A percentile compares a stretch with the other conserved stretches of the same genome.
These are phyloP conservation scores for Fusarium nygamai DNA, from an alignment of 2,329 filamentous ascomycete species.

Conservation along the genomic window DNA sequence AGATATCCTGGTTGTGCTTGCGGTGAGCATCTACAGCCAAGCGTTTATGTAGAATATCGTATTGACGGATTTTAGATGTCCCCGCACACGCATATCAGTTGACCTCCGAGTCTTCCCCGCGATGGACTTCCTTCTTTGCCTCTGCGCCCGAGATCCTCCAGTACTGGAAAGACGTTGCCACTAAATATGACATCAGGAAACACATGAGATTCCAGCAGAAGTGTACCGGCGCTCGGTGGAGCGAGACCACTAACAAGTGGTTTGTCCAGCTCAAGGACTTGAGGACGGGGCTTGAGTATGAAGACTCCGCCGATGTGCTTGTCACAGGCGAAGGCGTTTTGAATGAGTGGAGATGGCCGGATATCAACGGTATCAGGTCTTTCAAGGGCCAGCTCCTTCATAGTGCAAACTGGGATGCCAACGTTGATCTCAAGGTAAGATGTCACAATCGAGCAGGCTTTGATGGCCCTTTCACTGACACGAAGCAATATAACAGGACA, in stretches of 20 bases:
- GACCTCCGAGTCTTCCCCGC: neutral
- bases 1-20: slow-evolving; percentile 18
- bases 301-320: slow-evolving; percentile 6
- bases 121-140: slow-evolving; percentile 17
- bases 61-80: neutral
- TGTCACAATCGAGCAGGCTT: fast-evolving
- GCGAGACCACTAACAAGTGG: neutral
- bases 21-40: neutral
- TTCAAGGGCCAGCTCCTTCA: slow-evolving; percentile 3
- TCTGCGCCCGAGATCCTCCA: slow-evolving; percentile 11
- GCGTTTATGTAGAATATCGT: fast-evolving
- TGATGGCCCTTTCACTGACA: fast-evolving
- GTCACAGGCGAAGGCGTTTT: slow-evolving; percentile 7
- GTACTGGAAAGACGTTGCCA: slow-evolving; percentile 7
- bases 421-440: neutral
- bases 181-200: neutral
- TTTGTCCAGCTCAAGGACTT: slow-evolving; percentile 9
- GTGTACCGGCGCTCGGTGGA: neutral
- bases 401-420: slow-evolving; percentile 10
- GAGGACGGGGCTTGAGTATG: neutral
- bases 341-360: slow-evolving; percentile 20
- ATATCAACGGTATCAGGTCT: neutral
- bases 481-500: neutral
- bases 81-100: slow-evolving; percentile 14
- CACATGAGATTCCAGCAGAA: slow-evolving; percentile 10